Evolutionary conservation across 2,329 filamentous ascomycete genomes (phyloP), one percentile per base, ranked within the genome.

Genomic region (Calonectria pseudoreteaudii): DNA sequence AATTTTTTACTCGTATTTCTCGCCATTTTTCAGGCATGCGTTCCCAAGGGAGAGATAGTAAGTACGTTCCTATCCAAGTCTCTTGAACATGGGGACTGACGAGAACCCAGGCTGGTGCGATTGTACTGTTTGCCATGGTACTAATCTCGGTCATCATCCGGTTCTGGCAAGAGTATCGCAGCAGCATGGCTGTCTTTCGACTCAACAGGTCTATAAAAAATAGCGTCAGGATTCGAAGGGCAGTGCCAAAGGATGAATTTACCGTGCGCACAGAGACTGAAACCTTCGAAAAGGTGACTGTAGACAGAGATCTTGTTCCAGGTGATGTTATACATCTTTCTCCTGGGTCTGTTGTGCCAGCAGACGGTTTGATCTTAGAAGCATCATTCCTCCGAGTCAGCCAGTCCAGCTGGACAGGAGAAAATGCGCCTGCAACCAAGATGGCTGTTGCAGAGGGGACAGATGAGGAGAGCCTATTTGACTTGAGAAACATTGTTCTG

Each of bases 361-460:
- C 81, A n/a, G 81, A 82, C 56, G 80, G 80, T 67, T 38, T 82
- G 56, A 72, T 82, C n/a, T 70, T 82, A 3, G 79, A 82, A 23
- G 64, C 80, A 1, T 78, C 75, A 13, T 82, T 81, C 41, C 73
- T 82, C 1, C 80, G 79, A 3, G 71, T 82, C 64, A 80, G 80
- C 41, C 60, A 65, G 66, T 82, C 80, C n/a, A 80, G 78, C 18
- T 81, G 80, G 79, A 82, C 79, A 0, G 81, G 81, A n/a, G 81
- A 82, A 66, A 82, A 72, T 64, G 76, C 76, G 11, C 80, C 81
- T 3, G 79, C 79, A 2, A 66, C 76, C 23, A 82, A 82, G 69
- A 50, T 60, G 1, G 62, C 79, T 1, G 71, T 66, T 18, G 16
- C 31, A 2, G 47, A 28, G 14, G 78, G 75, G 31, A 75, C 77